Evolutionary conservation across 1,139 yeast species (phyloP).

Genomic region (Lodderomyces pseudojiufengensis): DNA sequence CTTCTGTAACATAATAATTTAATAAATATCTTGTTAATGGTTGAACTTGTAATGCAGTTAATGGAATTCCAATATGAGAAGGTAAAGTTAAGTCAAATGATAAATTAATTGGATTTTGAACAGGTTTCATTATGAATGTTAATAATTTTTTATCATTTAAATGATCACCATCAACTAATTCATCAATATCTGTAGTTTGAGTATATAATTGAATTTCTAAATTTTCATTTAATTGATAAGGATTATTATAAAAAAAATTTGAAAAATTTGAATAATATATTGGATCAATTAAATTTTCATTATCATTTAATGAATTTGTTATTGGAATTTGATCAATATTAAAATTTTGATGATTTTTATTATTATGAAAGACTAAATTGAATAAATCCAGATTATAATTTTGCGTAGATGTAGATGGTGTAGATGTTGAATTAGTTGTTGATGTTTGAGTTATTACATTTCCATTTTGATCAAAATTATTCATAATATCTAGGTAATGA

Average conservation of each 20-base stretch:
- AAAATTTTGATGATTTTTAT: slow-evolving; percentile 27
- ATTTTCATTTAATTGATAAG: slow-evolving; percentile 39
- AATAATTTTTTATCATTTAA: slow-evolving; percentile 39
- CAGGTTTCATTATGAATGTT: slow-evolving; percentile 44
- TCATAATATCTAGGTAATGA: slow-evolving; percentile 53
- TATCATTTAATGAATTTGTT: slow-evolving; percentile 22
- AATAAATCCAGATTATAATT: slow-evolving; percentile 29
- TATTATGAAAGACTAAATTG: slow-evolving; percentile 48
- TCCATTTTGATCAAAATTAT: slow-evolving; percentile 13
- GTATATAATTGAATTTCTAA: slow-evolving; percentile 47
- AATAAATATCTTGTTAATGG: slow-evolving; percentile 68
- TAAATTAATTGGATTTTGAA: slow-evolving; percentile 37
- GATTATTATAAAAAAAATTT: slow-evolving; percentile 42
- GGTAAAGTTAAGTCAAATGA: slow-evolving; percentile 36
- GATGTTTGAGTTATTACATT: slow-evolving; percentile 1
- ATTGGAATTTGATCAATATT: slow-evolving; percentile 14
- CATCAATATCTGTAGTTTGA: slow-evolving; percentile 23
- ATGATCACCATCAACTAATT: slow-evolving; percentile 36
- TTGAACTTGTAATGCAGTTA: slow-evolving; percentile 58
- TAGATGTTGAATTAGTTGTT: slow-evolving; percentile 7
- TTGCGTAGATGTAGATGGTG: slow-evolving; percentile 7
- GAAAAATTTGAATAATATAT: slow-evolving; percentile 40
- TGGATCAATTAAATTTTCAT: slow-evolving; percentile 29
- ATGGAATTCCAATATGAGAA: slow-evolving; percentile 44
- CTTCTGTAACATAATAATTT: slow-evolving; percentile 72